Conservation (phyloP, 352 stramenopile genomes). For the Sclerospora graminicola region DNA sequence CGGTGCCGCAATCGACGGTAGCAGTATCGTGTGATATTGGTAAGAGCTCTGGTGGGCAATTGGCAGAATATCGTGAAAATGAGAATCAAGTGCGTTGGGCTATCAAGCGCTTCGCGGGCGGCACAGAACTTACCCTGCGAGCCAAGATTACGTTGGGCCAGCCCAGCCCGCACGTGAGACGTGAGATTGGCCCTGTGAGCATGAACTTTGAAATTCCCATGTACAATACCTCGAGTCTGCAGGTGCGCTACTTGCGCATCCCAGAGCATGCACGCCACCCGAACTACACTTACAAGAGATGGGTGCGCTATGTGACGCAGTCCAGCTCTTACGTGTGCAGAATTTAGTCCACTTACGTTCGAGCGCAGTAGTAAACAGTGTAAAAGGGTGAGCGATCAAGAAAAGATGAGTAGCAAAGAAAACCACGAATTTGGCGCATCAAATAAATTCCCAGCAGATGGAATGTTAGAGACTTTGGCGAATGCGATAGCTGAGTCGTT, state of each 20-base stretch:
- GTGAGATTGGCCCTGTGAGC: conserved; percentile 95
- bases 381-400: conserved; percentile 2
- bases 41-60: conserved; percentile 63
- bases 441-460: background rate
- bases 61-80: conserved; percentile 92
- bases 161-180: conserved; percentile 65
- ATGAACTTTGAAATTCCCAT: conserved; percentile 99
- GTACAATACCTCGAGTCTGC: conserved; percentile 98
- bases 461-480: background rate
- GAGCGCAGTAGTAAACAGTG: conserved; percentile 10
- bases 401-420: conserved; percentile 1
- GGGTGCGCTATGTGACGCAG: conserved; percentile 98
- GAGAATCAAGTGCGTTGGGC: conserved; percentile 94
- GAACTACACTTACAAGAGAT: conserved; percentile 97
- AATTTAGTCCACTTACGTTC: conserved; percentile 51
- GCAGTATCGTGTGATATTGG: conserved; percentile 71
- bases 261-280: conserved; percentile 90
- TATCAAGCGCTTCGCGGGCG: conserved; percentile 95
- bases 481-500: no score
- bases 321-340: conserved; percentile 96
- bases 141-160: conserved; percentile 86
- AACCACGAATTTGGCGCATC: conserved; percentile 9
- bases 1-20: conserved; percentile 84
- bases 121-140: conserved; percentile 91
- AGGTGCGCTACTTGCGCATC: conserved; percentile 97